These are phyloP conservation scores for Allantophomopsis cytisporea DNA, from an alignment of 2,329 filamentous ascomycete species.

Conservation along the genomic window DNA sequence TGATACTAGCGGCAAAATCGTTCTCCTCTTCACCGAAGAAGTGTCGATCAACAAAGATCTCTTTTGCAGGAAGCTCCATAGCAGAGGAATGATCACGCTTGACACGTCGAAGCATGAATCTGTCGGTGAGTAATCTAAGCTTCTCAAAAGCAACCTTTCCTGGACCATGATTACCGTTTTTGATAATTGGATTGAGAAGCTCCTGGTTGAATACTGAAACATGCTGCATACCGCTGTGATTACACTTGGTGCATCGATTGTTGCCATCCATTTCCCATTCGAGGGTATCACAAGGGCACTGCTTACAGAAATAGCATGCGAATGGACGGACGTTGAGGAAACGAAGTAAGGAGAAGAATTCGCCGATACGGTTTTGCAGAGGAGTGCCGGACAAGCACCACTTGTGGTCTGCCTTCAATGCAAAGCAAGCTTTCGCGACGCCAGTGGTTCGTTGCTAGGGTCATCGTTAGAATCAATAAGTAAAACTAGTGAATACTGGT, in stretches of 20 bases:
- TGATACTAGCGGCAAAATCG: constrained; percentile 91
- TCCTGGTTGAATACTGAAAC: constrained; percentile 91
- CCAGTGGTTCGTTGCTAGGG: constrained; percentile 63
- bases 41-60: constrained; percentile 82
- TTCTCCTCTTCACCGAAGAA: constrained; percentile 96
- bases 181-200: constrained; percentile 70
- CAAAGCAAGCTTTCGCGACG: constrained; percentile 91
- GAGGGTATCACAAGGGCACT: constrained; percentile 65
- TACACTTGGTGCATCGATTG: constrained; percentile 58
- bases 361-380: constrained; percentile 91
- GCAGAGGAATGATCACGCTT: constrained; percentile 89
- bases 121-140: constrained; percentile 75
- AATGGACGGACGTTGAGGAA: constrained; percentile 86
- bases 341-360: constrained; percentile 87
- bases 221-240: constrained; percentile 36
- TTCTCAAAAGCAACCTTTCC: constrained; percentile 66
- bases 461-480: no score
- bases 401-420: constrained; percentile 74
- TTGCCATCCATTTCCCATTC: constrained; percentile 72
- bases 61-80: constrained; percentile 94
- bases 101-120: constrained; percentile 89
- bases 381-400: constrained; percentile 96
- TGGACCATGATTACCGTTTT: constrained; percentile 42
- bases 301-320: constrained; percentile 86
- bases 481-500: background rate